Evolutionary conservation across 2,329 filamentous ascomycete genomes (phyloP).

Genomic region (Cercospora zeina): DNA sequence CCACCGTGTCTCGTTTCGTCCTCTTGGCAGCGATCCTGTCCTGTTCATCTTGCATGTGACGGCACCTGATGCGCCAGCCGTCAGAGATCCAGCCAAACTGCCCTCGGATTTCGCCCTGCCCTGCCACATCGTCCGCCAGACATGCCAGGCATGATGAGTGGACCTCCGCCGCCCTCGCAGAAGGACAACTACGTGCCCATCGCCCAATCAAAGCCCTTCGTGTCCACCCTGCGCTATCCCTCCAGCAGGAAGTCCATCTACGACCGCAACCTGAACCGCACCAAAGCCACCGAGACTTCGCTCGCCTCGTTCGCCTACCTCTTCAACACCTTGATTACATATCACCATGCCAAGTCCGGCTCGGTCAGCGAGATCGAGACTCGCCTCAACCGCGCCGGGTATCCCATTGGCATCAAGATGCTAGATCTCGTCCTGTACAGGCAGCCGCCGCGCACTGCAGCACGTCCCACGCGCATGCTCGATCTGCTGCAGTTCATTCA

Average conservation of each 20-base stretch:
- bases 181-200: constrained; percentile 33
- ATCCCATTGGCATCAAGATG: constrained; percentile 88
- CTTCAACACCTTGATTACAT: constrained; percentile 94
- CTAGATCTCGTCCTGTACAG: constrained; percentile 93
- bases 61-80: constrained; percentile 1
- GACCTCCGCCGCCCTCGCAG: constrained; percentile 12
- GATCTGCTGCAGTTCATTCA: constrained; percentile 94
- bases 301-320: constrained; percentile 93
- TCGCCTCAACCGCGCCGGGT: constrained; percentile 57
- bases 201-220: constrained; percentile 39
- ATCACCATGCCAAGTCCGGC: constrained; percentile 85
- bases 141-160: constrained; percentile 25
- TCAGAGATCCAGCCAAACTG: neutral
- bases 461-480: constrained; percentile 84
- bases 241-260: constrained; percentile 97
- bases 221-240: constrained; percentile 74
- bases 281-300: constrained; percentile 83
- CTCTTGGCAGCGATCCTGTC: constrained; percentile 2
- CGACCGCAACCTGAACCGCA: constrained; percentile 88
- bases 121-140: constrained; percentile 1
- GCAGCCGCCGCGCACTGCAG: constrained; percentile 63
- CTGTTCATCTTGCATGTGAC: constrained; percentile 10
- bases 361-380: constrained; percentile 87
- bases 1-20: neutral
- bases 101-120: neutral